phyloP scores from a whole-genome alignment of 345 rosid genomes.

The Punica granatum region DNA sequence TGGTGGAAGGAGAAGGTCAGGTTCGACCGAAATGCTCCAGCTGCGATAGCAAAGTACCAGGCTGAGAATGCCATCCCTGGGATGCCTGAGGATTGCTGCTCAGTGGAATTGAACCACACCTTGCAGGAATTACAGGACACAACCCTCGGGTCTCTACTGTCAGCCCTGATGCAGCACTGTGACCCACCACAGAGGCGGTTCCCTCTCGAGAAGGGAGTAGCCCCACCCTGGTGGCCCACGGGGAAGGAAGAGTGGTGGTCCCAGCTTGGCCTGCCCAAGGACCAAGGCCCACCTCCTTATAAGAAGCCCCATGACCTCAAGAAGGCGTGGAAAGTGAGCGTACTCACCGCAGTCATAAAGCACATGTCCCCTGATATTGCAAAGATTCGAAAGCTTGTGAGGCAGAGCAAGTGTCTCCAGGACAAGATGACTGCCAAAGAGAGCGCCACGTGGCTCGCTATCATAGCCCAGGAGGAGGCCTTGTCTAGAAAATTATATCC shows the following conservation, averaged over 20 bases:
- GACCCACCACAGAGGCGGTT: slow-evolving; percentile 79
- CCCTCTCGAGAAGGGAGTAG: slow-evolving; percentile 74
- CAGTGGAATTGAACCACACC: slow-evolving; percentile 38
- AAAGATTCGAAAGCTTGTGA: slow-evolving; percentile 69
- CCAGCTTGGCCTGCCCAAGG: slow-evolving; percentile 46
- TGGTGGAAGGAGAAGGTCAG: slow-evolving; percentile 94
- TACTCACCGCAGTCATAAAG: slow-evolving; percentile 71
- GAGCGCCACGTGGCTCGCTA: slow-evolving; percentile 72
- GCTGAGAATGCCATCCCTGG: slow-evolving; percentile 42
- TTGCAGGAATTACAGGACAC: slow-evolving; percentile 77
- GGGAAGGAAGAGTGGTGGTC: slow-evolving; percentile 85
- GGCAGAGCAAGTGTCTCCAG: slow-evolving; percentile 79
- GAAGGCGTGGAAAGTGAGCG: slow-evolving; percentile 82
- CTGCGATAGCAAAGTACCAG: slow-evolving; percentile 60
- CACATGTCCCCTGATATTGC: slow-evolving; percentile 76
- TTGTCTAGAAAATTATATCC: slow-evolving; percentile 58
- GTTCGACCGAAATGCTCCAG: slow-evolving; percentile 80
- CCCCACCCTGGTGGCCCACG: slow-evolving; percentile 88
- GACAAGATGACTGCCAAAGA: slow-evolving; percentile 93
- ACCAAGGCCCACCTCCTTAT: slow-evolving; percentile 67
- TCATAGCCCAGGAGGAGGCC: slow-evolving; percentile 66
- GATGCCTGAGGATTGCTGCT: slow-evolving; percentile 24
- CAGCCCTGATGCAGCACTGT: slow-evolving; percentile 83
- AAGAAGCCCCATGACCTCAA: slow-evolving; percentile 86
- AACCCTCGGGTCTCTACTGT: slow-evolving; percentile 73